Base-by-base conservation (phyloP, 2,329 filamentous ascomycete species). In the Xylariales sp. region DNA sequence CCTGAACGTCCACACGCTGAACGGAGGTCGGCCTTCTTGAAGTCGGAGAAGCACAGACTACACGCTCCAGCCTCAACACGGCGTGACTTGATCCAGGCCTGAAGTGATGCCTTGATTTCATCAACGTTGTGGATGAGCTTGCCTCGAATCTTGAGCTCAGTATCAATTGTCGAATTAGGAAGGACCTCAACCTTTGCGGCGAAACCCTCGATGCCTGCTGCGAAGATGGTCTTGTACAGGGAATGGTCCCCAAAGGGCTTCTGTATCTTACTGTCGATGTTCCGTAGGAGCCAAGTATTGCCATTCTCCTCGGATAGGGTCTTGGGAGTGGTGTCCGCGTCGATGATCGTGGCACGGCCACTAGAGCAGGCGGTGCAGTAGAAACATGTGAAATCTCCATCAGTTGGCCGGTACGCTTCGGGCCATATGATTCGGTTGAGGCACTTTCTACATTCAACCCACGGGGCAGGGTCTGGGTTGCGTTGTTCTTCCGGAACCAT, bases 371-470 rank as follows among this genome's bases (percentile, higher is more conserved):
- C 66, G 0, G 62, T 52, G 43, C 71, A 76, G 19, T 53, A 47
- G 52, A 67, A 75, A 14, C n/a, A 44, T 1, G 45, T 29, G 1
- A 49, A 33, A 3, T 61, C 48, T 3, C 68, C 51, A n/a, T 45
- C 49, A 8, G 48, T 27, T 1, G 66, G 63, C 4, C 66, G 67
- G 48, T 73, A 73, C 41, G 61, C 59, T 0, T 50, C 33, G 0
- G 71, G 71, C 64, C 66, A 76, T 43, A 76, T 68, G 15, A 76
- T 54, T 19, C 63, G 62, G 54, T 61, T 74, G 20, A 64, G 46
- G 39, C 72, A 75, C 27, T 55, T 59, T 5, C 40, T 58, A 50
- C 72, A 76, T 41, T 71, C 63, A 2, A 74, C 57, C n/a, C 52
- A 58, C 0, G 70, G 70, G 0, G 69, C 63, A 29, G 38, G 20